These are phyloP conservation scores for Cyathus striatus DNA, from an alignment of 768 basidiomycete species.

Conservation along the genomic window DNA sequence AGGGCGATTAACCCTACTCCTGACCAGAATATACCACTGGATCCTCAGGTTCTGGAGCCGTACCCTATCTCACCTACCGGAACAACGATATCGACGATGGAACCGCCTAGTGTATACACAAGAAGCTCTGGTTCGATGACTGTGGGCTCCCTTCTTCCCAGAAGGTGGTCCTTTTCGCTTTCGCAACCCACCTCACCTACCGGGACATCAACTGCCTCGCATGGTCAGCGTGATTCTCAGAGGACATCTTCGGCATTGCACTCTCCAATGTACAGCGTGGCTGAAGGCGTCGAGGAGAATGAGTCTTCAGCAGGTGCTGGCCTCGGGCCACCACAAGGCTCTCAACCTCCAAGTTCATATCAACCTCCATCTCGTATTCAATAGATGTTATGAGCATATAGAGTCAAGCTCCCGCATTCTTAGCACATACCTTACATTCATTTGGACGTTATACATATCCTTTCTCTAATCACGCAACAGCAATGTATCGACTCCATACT, in stretches of 20 bases:
- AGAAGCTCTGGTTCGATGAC: slow-evolving; percentile 32
- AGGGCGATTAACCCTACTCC: slow-evolving; percentile 53
- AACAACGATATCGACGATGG: slow-evolving; percentile 21
- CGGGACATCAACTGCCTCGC: slow-evolving; percentile 6
- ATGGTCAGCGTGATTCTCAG: neutral
- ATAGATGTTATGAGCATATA: too few relatives aligned
- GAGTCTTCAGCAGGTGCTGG: neutral
- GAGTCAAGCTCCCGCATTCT: too few relatives aligned
- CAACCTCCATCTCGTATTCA: too few relatives aligned
- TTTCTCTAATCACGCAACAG: too few relatives aligned
- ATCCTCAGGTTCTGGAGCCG: slow-evolving; percentile 35
- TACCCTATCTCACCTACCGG: slow-evolving; percentile 41
- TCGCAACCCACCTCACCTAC: slow-evolving; percentile 21
- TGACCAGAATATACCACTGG: slow-evolving; percentile 33
- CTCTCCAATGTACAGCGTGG: neutral
- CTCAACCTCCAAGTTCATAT: too few relatives aligned
- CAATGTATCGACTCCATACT: too few relatives aligned
- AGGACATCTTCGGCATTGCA: neutral
- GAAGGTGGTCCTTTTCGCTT: slow-evolving; percentile 31
- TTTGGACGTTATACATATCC: too few relatives aligned
- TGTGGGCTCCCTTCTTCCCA: slow-evolving; percentile 30
- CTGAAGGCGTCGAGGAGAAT: neutral
- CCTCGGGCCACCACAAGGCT: too few relatives aligned
- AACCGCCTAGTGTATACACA: slow-evolving; percentile 24
- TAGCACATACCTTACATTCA: too few relatives aligned